Conservation (phyloP, 768 basidiomycete species). For the Agrocybe praecox region DNA sequence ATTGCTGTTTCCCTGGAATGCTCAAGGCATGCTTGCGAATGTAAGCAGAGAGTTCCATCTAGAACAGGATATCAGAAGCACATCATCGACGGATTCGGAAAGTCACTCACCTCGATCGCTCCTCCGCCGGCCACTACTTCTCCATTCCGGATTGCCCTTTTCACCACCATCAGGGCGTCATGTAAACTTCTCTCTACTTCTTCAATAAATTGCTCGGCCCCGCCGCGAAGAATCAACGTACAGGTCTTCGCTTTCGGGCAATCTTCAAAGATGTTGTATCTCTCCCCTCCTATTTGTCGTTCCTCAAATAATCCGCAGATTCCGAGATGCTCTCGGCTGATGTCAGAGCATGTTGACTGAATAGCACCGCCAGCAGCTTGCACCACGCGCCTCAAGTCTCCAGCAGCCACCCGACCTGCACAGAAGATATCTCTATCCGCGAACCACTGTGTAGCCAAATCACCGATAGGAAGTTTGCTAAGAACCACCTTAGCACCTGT, state of each 20-base stretch:
- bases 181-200: conserved; percentile 97
- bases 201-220: conserved; percentile 98
- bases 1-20: conserved; percentile 94
- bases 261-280: conserved; percentile 94
- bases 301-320: conserved; percentile 94
- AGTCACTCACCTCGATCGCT: conserved; percentile 78
- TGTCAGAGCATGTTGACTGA: conserved; percentile 95
- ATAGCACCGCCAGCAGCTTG: conserved; percentile 95
- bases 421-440: conserved; percentile 99
- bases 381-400: conserved; percentile 90
- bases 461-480: conserved; percentile 97
- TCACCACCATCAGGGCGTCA: conserved; percentile 99
- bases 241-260: conserved; percentile 96
- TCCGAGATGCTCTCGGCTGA: conserved; percentile 86
- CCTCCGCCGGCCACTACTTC: conserved; percentile 98
- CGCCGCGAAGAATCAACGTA: conserved; percentile 91
- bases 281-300: conserved; percentile 93
- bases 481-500: conserved; percentile 97
- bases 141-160: conserved; percentile 92
- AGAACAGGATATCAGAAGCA: neutral
- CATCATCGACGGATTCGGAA: neutral
- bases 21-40: conserved; percentile 89
- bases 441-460: conserved; percentile 99
- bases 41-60: conserved; percentile 98
- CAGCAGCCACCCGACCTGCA: conserved; percentile 91